Percentiles rank a stretch among this genome's conserved stretches.
Evolutionary conservation across 768 basidiomycete species (phyloP).

Genomic region (Infundibulicybe gibba): DNA sequence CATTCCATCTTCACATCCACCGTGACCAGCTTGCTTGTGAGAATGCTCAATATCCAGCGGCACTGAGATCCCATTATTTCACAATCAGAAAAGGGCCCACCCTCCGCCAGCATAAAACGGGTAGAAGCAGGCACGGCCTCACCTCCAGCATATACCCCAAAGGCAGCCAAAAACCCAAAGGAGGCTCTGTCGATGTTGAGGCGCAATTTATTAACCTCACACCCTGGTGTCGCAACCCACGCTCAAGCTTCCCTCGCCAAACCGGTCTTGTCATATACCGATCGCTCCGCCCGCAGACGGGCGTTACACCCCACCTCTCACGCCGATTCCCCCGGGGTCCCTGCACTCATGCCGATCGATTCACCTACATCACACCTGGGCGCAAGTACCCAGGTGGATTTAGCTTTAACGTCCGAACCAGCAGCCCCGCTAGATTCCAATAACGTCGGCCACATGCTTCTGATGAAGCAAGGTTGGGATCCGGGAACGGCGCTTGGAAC

Average conservation of each 20-base stretch:
- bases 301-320: conserved; percentile 50
- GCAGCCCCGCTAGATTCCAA: conserved; percentile 46
- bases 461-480: conserved; percentile 75
- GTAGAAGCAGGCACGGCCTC: conserved; percentile 20
- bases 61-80: conserved; percentile 61
- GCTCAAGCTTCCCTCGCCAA: conserved; percentile 12
- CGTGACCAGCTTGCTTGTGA: conserved; percentile 55
- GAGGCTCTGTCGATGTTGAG: conserved; percentile 65
- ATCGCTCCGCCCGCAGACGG: conserved; percentile 71
- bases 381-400: conserved; percentile 16
- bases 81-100: conserved; percentile 17
- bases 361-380: conserved; percentile 14
- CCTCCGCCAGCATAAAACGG: conserved; percentile 11
- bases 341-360: conserved; percentile 6
- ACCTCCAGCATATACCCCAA: conserved; percentile 10
- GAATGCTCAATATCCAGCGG: conserved; percentile 48
- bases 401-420: too few species aligned
- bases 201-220: conserved; percentile 57
- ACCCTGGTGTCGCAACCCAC: conserved; percentile 21
- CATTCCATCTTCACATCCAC: conserved; percentile 71
- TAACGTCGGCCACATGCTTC: conserved; percentile 66
- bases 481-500: conserved; percentile 58
- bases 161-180: conserved; percentile 47
- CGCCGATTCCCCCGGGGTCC: conserved; percentile 50
- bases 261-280: conserved; percentile 39